phyloP scores from a whole-genome alignment of 805 yeast genomes.

The Martiniozyma abietophila region DNA sequence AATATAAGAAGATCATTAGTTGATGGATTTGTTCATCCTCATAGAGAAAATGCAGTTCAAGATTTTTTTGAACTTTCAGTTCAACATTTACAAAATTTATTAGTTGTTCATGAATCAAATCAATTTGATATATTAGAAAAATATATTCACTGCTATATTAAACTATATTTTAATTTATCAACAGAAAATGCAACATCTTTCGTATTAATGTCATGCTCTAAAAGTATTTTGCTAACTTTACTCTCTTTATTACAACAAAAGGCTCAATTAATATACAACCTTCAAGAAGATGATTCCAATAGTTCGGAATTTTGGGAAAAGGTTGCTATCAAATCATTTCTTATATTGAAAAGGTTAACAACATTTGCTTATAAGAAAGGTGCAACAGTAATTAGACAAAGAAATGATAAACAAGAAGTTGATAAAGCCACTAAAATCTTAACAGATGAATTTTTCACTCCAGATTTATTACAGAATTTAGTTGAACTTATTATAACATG shows the following conservation, averaged over 20 bases:
- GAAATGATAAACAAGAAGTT: slow-evolving; percentile 57
- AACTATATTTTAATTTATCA: slow-evolving; percentile 55
- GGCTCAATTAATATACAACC: slow-evolving; percentile 55
- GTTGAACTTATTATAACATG: slow-evolving; percentile 60
- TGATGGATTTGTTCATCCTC: slow-evolving; percentile 68
- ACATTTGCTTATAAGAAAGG: slow-evolving; percentile 57
- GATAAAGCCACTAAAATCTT: slow-evolving; percentile 45
- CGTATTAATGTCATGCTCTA: slow-evolving; percentile 55
- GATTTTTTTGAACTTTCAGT: slow-evolving; percentile 53
- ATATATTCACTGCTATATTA: slow-evolving; percentile 66
- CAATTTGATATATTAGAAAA: slow-evolving; percentile 49
- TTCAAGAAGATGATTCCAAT: slow-evolving; percentile 20
- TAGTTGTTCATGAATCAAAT: slow-evolving; percentile 42
- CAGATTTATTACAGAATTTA: slow-evolving; percentile 44
- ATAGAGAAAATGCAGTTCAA: slow-evolving; percentile 44
- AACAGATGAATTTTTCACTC: slow-evolving; percentile 47
- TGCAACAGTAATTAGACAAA: slow-evolving; percentile 51
- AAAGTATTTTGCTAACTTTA: slow-evolving; percentile 51
- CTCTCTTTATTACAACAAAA: slow-evolving; percentile 52
- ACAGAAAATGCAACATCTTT: slow-evolving; percentile 60
- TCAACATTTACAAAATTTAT: slow-evolving; percentile 49
- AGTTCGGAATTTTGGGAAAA: slow-evolving; percentile 67
- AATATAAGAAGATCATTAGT: slow-evolving; percentile 62
- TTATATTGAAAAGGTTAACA: slow-evolving; percentile 56
- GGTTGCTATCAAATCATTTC: slow-evolving; percentile 55